A percentile compares a stretch with the other conserved stretches of the same genome.
Conservation (phyloP, 2,329 filamentous ascomycete species). For the Aspergillus sp. region DNA sequence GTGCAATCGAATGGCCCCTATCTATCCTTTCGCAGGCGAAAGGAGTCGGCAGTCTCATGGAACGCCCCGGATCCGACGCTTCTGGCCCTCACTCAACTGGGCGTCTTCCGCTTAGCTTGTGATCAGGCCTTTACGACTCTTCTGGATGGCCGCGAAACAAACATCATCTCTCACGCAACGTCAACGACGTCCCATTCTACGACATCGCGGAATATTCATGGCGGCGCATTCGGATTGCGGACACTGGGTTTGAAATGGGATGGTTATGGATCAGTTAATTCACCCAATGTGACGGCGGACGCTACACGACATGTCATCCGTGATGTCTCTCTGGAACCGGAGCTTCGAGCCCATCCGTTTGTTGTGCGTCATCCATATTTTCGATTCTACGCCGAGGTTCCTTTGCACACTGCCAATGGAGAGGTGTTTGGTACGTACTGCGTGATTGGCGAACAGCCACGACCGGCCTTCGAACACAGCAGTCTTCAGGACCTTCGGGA, state of each 20-base stretch:
- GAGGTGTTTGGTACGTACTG: slow-evolving; percentile 59
- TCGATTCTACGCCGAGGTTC: slow-evolving; percentile 59
- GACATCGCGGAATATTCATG: neutral
- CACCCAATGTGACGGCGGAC: neutral
- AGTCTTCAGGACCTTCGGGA: slow-evolving; percentile 9
- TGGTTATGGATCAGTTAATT: neutral
- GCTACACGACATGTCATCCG: slow-evolving; percentile 29
- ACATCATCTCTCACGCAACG: slow-evolving; percentile 54
- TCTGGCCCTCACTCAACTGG: slow-evolving; percentile 52
- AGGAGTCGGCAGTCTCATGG: neutral
- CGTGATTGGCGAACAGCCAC: slow-evolving; percentile 57
- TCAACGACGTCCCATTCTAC: slow-evolving; percentile 28
- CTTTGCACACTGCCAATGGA: slow-evolving; percentile 55
- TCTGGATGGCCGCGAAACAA: slow-evolving; percentile 46
- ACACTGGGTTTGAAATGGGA: slow-evolving; percentile 9
- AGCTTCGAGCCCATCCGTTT: slow-evolving; percentile 34
- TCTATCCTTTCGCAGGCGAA: neutral
- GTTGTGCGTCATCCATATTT: slow-evolving; percentile 32
- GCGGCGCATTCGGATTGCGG: slow-evolving; percentile 17
- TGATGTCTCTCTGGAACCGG: slow-evolving; percentile 37
- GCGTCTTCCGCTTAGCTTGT: slow-evolving; percentile 42
- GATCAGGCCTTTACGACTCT: slow-evolving; percentile 48
- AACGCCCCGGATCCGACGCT: slow-evolving; percentile 30
- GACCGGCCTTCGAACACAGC: slow-evolving; percentile 39
- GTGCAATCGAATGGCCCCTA: neutral